Evolutionary conservation across 2,329 filamentous ascomycete genomes (phyloP), one percentile per base, ranked within the genome.

Genomic region (Sporothrix inflata): DNA sequence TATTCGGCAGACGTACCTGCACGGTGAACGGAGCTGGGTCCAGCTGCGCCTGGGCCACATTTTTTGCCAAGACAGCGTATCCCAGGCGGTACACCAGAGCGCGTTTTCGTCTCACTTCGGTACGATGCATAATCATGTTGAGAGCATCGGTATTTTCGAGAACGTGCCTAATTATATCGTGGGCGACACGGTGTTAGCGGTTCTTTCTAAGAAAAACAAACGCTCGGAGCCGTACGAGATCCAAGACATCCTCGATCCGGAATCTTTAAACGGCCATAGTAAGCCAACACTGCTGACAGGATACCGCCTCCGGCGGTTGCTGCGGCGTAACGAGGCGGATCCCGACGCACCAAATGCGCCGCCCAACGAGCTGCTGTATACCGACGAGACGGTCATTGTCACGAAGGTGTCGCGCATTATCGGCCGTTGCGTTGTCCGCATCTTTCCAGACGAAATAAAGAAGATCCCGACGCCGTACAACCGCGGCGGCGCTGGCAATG

Each of bases 1-100:
- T 73, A 86, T 94, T 1, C 86, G 93, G 0, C 91, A 93, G 75
- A 91, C 88, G 0, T 95, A 93, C 75, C 77, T 89, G 1, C 84
- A 85, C 1, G 81, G 84, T 0, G 84, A 91, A 1, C 86, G 87
- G 1, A 85, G 87, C 19, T 94, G 92, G 83, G 81, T 89, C 0
- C 88, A 87, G 0, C 79, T 94, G 0, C 79, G 84, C 9, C 74
- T 84, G 4, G 76, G 80, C 0, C 89, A 94, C 75, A 83, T 90
- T 42, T 75, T 61, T 3, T 93, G 91, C 72, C 78, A 75, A 66
- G 74, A n/a, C 30, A 75, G 74, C 66, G n/a, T 14, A 1, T 16
- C 14, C 8, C 73, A 70, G 70, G 75, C 53, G 1, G 11, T 14
- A 14, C 65, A 19, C 42, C 42, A 42, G 19, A 38, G 30, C 24